These are phyloP conservation scores for Ottelia alismoides DNA, from an alignment of 106 monocot species.

Conservation along the genomic window DNA sequence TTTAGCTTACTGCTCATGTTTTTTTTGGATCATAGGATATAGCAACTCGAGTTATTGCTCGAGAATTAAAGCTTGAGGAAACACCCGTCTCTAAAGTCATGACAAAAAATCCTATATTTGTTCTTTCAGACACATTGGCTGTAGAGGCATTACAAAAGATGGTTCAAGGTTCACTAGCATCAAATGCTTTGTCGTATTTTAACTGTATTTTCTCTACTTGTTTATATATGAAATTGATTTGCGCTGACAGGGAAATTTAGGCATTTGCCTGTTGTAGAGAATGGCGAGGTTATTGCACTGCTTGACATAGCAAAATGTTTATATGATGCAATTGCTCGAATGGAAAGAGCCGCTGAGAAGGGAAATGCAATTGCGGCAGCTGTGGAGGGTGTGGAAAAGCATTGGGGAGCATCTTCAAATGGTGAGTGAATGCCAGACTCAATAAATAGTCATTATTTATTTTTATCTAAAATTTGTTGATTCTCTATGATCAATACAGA, in stretches of 20 bases:
- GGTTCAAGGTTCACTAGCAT: conserved; percentile 52
- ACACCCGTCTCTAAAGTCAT: conserved; percentile 67
- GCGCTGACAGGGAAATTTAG: conserved; percentile 67
- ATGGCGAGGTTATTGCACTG: conserved; percentile 68
- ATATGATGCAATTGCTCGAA: conserved; percentile 74
- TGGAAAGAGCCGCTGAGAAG: conserved; percentile 82
- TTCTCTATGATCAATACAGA: too few species aligned
- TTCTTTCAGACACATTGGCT: conserved; percentile 66
- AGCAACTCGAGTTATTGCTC: conserved; percentile 50
- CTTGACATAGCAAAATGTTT: conserved; percentile 84
- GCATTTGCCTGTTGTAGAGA: conserved; percentile 74
- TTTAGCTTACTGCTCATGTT: not conserved
- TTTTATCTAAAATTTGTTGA: too few species aligned
- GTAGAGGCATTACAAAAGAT: conserved; percentile 84
- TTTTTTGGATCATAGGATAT: conserved; percentile 40
- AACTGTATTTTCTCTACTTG: not conserved
- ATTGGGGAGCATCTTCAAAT: conserved; percentile 54
- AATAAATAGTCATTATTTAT: too few species aligned
- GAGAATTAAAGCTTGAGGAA: conserved; percentile 52
- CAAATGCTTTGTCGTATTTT: not conserved
- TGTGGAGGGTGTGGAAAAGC: conserved; percentile 66
- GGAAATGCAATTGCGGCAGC: conserved; percentile 80
- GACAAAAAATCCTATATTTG: conserved; percentile 70
- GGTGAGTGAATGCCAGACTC: too few species aligned
- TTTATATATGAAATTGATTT: not conserved